A percentile compares a stretch with the other conserved stretches of the same genome.
phyloP scores from a whole-genome alignment of 805 yeast genomes.

The Hanseniaspora hatyaiensis region DNA sequence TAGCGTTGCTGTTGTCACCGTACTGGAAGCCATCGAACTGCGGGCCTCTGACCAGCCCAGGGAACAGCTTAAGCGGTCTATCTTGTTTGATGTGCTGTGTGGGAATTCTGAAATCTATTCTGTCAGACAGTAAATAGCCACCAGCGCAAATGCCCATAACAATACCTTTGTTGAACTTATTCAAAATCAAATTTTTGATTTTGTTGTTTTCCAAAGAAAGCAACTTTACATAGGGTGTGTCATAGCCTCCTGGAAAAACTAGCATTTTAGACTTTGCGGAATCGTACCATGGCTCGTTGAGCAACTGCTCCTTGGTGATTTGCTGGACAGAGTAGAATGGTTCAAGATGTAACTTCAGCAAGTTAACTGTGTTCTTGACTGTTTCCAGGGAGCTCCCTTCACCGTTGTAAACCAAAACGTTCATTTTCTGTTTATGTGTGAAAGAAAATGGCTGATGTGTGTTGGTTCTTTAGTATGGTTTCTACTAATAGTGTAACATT shows the following conservation, averaged over 20 bases:
- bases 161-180: constrained; percentile 51
- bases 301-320: constrained; percentile 49
- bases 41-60: constrained; percentile 74
- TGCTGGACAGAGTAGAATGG: constrained; percentile 80
- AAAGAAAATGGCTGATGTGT: too few species aligned
- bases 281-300: constrained; percentile 70
- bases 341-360: constrained; percentile 61
- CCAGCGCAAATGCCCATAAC: constrained; percentile 92
- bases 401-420: constrained; percentile 57
- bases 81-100: constrained; percentile 59
- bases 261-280: constrained; percentile 59
- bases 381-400: constrained; percentile 83
- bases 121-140: constrained; percentile 65
- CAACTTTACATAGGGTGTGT: constrained; percentile 73
- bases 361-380: constrained; percentile 70
- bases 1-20: constrained; percentile 64
- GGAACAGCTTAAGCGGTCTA: constrained; percentile 67
- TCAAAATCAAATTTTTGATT: constrained; percentile 53
- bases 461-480: too few species aligned
- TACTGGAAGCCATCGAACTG: constrained; percentile 73
- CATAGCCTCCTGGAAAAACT: constrained; percentile 96
- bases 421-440: constrained; percentile 49
- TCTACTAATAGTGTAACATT: too few species aligned
- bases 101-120: constrained; percentile 78
- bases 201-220: constrained; percentile 37